A percentile compares a stretch with the other conserved stretches of the same genome.
Conservation (phyloP, 2,329 filamentous ascomycete genomes). For the Magnaporthiopsis incrustans region DNA sequence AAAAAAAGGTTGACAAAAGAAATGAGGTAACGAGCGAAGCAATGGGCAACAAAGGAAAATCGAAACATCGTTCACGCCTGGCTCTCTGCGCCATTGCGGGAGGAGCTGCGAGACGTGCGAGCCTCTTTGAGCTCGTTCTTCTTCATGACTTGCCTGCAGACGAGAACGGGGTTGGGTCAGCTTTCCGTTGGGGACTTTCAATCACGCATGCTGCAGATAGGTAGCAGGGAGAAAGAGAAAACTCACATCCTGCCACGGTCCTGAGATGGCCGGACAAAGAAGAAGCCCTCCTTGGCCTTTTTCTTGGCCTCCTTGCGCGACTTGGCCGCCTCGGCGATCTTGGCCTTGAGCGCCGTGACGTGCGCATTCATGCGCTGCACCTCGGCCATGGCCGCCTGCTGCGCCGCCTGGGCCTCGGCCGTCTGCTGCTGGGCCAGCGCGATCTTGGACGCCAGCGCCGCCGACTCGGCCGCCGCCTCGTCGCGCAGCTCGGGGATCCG, state of each 20-base stretch:
- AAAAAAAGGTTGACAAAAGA: neutral
- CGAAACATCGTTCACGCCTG: slow-evolving; percentile 5
- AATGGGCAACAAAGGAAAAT: slow-evolving; percentile 1
- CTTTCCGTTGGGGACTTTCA: too few species aligned
- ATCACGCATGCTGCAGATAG: too few species aligned
- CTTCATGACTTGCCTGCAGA: slow-evolving; percentile 13
- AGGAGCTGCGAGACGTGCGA: slow-evolving; percentile 10
- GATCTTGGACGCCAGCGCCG: slow-evolving; percentile 11
- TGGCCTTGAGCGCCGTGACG: slow-evolving; percentile 11
- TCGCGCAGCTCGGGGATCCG: neutral
- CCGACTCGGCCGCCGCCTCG: slow-evolving; percentile 9
- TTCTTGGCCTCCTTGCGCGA: slow-evolving; percentile 8
- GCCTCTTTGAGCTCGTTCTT: slow-evolving; percentile 11
- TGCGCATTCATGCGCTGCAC: slow-evolving; percentile 10
- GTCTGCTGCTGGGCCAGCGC: neutral
- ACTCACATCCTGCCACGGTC: slow-evolving; percentile 14
- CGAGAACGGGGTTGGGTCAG: neutral
- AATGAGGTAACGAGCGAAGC: neutral
- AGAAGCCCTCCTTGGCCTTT: slow-evolving; percentile 11
- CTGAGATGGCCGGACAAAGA: slow-evolving; percentile 13
- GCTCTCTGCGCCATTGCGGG: slow-evolving; percentile 9
- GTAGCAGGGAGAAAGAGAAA: neutral
- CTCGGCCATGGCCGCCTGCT: slow-evolving; percentile 9
- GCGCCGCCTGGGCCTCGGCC: neutral
- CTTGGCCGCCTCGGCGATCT: slow-evolving; percentile 3